phyloP scores from a whole-genome alignment of 2,329 filamentous ascomycete species.

The Chaetomiaceae sp. region DNA sequence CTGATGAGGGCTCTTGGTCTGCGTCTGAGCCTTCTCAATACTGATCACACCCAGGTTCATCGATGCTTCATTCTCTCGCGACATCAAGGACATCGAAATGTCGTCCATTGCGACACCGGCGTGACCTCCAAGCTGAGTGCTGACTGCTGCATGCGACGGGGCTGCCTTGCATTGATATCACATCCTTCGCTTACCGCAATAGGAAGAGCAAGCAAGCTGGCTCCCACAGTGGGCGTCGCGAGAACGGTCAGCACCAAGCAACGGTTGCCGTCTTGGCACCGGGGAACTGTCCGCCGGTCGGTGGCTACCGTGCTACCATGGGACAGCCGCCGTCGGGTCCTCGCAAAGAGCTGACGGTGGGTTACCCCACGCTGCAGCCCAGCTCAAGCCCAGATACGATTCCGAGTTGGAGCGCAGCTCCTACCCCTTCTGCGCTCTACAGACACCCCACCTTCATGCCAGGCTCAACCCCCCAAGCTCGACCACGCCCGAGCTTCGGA shows the following conservation, averaged over 20 bases:
- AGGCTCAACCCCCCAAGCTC: not conserved
- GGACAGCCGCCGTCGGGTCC: not conserved
- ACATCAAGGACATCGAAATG: too few species aligned
- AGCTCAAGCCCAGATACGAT: not conserved
- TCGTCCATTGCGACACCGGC: constrained; percentile 12
- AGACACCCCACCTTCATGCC: not conserved
- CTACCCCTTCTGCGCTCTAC: not conserved
- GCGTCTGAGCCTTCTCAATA: too few species aligned
- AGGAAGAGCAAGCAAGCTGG: not conserved
- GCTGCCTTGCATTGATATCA: constrained; percentile 19
- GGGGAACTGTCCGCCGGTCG: constrained; percentile 1
- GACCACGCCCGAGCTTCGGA: not conserved
- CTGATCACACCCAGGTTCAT: too few species aligned
- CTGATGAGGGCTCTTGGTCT: too few species aligned
- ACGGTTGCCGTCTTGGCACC: constrained; percentile 14
- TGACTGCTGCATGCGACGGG: not conserved
- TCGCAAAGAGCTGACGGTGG: too few species aligned
- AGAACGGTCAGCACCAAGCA: constrained; percentile 8
- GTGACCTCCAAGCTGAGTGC: constrained; percentile 7
- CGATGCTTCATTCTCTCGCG: too few species aligned
- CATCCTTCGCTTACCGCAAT: constrained; percentile 13
- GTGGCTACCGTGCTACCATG: not conserved
- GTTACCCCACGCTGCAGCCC: constrained; percentile 12
- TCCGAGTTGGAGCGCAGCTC: not conserved
- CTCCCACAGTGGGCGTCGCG: not conserved